A percentile compares a stretch with the other conserved stretches of the same genome.
Evolutionary conservation across 495 filamentous ascomycete genomes (phyloP).

Genomic region (Podospora pseudopauciseta): DNA sequence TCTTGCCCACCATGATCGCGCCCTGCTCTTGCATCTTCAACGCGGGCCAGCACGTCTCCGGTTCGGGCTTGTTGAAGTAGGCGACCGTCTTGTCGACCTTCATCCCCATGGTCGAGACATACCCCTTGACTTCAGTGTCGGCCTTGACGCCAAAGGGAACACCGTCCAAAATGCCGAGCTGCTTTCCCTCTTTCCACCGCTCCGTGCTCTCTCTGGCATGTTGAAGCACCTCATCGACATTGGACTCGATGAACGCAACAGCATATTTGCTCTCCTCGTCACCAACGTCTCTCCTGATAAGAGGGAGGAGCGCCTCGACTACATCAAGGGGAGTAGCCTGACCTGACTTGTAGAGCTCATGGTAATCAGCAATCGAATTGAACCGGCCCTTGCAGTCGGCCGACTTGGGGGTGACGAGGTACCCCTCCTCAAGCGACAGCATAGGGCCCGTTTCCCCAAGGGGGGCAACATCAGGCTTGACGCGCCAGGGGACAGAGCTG

Average conservation of each 20-base stretch:
- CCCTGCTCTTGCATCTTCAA: constrained; percentile 72
- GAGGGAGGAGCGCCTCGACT: constrained; percentile 61
- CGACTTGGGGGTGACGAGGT: constrained; percentile 33
- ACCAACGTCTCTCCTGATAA: constrained; percentile 62
- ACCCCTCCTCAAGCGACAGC: constrained; percentile 33
- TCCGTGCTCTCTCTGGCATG: constrained; percentile 69
- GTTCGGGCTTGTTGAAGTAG: constrained; percentile 33
- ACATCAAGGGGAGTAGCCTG: constrained; percentile 68
- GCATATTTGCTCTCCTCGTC: constrained; percentile 55
- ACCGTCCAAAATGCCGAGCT: constrained; percentile 71
- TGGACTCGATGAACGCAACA: constrained; percentile 59
- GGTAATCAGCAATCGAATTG: constrained; percentile 73
- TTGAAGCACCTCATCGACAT: constrained; percentile 56
- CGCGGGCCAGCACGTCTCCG: constrained; percentile 63
- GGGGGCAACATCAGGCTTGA: constrained; percentile 79
- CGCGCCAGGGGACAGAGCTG: constrained; percentile 52
- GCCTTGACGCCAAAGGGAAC: constrained; percentile 87
- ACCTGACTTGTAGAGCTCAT: constrained; percentile 64
- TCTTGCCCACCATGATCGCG: constrained; percentile 78
- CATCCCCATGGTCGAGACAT: constrained; percentile 59
- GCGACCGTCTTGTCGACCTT: constrained; percentile 34
- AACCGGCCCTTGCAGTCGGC: constrained; percentile 48
- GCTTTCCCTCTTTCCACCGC: constrained; percentile 61
- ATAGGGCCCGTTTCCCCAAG: constrained; percentile 35
- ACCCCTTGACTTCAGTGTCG: constrained; percentile 73